Percentiles rank a stretch among this genome's conserved stretches.
phyloP scores from a whole-genome alignment of 164 flowering plant species.

The Berberis vulgaris region DNA sequence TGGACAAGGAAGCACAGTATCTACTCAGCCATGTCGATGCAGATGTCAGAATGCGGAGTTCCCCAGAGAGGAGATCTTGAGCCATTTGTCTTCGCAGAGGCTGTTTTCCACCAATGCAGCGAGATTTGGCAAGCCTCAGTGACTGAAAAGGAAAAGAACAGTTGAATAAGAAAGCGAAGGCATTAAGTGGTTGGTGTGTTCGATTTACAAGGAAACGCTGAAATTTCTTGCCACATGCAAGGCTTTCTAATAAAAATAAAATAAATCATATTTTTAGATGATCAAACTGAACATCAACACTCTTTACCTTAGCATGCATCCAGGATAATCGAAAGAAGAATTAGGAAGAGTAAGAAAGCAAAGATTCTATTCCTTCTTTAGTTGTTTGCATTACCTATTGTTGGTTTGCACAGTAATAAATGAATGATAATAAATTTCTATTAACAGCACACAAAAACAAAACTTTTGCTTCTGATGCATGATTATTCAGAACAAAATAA shows the following conservation, averaged over 20 bases:
- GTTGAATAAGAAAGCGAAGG: neutral
- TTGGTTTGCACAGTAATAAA: too few relatives aligned
- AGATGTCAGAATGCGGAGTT: constrained; percentile 59
- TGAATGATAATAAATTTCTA: too few relatives aligned
- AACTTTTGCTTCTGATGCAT: neutral
- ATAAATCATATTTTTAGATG: too few relatives aligned
- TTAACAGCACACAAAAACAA: neutral
- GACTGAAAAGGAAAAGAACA: constrained; percentile 20
- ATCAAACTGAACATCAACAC: too few relatives aligned
- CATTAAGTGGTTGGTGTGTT: neutral
- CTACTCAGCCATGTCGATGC: constrained; percentile 58
- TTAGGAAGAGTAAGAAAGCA: too few relatives aligned
- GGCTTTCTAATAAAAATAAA: neutral
- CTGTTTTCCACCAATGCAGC: constrained; percentile 6
- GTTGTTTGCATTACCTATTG: too few relatives aligned
- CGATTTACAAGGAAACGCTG: neutral
- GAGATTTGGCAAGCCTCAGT: constrained; percentile 14
- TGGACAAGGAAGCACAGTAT: constrained; percentile 37
- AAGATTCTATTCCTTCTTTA: too few relatives aligned
- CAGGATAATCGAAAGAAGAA: too few relatives aligned
- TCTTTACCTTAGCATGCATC: too few relatives aligned
- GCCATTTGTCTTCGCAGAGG: constrained; percentile 50
- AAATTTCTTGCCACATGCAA: neutral
- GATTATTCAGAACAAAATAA: neutral
- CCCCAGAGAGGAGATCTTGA: constrained; percentile 58